Evolutionary conservation across 1,139 yeast species (phyloP), one percentile per base, ranked within the genome.

Genomic region (Saccharomycopsis crataegensis): DNA sequence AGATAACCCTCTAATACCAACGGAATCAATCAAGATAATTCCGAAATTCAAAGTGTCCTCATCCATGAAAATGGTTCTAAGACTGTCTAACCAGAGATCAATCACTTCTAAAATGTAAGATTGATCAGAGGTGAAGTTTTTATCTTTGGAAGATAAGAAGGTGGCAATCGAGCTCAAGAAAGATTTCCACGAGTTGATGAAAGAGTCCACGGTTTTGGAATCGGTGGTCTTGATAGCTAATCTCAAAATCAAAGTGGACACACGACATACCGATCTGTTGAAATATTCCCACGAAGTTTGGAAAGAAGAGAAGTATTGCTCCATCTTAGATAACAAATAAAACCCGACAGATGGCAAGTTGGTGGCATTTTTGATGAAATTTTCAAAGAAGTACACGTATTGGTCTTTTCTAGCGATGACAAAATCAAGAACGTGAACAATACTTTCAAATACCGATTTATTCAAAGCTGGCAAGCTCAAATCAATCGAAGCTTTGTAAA

Each of bases 371-470:
- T 60, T 59, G 45, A 75, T 63, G 59, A 80, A 82, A 17, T 73
- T 70, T 50, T 80, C 81, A 60, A 82, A 72, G 63, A 82, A 64
- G 58, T 78, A 77, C 48, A 77, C 70, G 65, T 80, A 80, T 61
- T 81, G 86, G 57, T 80, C 83, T 63, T 82, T 83, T 64, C 82
- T 78, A 7, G 86, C 87, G 60, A 83, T 72, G n/a, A 82, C 74
- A 46, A 80, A 73, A 65, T 83, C 88, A 46, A 84, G 66, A 56
- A 82, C 69, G 59, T 81, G 83, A 44, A 82, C 76, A 47, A 81
- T 71, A 1, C 85, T 77, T 61, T 78, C 79, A 64, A 83, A 83
- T 8, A 70, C 62, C 5, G 72, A 64, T 3, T 59, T 55, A 51
- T 63, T 62, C 43, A 72, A 58, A 12, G 62, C 58, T 0, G 57